Conservation (phyloP, 495 filamentous ascomycete species). For the Arthonia radiata region DNA sequence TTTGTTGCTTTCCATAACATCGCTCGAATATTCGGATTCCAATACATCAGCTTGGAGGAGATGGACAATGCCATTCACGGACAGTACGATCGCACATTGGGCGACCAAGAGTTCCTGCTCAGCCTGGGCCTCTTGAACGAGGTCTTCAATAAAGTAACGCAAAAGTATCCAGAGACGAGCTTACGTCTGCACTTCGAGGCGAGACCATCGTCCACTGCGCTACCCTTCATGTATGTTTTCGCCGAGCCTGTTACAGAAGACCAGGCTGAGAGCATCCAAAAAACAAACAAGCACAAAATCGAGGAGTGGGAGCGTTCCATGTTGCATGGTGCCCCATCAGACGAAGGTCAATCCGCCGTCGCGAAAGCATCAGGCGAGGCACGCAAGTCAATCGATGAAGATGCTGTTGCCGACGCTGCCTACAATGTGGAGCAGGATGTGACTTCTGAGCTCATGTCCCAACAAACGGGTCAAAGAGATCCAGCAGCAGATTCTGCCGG, state of each 20-base stretch:
- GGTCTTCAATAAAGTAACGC: slow-evolving; percentile 44
- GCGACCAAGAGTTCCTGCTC: slow-evolving; percentile 67
- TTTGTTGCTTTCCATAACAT: slow-evolving; percentile 97
- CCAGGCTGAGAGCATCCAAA: slow-evolving; percentile 51
- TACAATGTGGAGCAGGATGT: slow-evolving; percentile 9
- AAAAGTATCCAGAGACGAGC: slow-evolving; percentile 44
- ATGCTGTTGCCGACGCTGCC: slow-evolving; percentile 1
- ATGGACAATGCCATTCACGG: slow-evolving; percentile 78
- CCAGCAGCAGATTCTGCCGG: neutral
- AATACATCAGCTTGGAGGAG: slow-evolving; percentile 65
- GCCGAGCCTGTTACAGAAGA: slow-evolving; percentile 57
- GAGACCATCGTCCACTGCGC: slow-evolving; percentile 26
- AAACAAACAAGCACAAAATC: slow-evolving; percentile 28
- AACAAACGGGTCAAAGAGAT: slow-evolving; percentile 9
- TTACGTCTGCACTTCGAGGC: slow-evolving; percentile 78
- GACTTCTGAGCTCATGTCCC: slow-evolving; percentile 7
- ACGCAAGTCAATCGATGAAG: slow-evolving; percentile 4
- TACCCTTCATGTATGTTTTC: slow-evolving; percentile 76
- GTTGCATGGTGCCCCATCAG: slow-evolving; percentile 17
- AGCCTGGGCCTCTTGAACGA: slow-evolving; percentile 59
- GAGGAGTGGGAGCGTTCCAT: slow-evolving; percentile 43
- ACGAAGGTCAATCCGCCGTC: neutral
- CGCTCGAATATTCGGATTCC: slow-evolving; percentile 88
- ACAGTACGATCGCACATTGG: slow-evolving; percentile 32
- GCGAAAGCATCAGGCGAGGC: slow-evolving; percentile 1